Evolutionary conservation across 2,329 filamentous ascomycete genomes (phyloP), one percentile per base, ranked within the genome.

Genomic region (Allantophomopsis cytisporea): DNA sequence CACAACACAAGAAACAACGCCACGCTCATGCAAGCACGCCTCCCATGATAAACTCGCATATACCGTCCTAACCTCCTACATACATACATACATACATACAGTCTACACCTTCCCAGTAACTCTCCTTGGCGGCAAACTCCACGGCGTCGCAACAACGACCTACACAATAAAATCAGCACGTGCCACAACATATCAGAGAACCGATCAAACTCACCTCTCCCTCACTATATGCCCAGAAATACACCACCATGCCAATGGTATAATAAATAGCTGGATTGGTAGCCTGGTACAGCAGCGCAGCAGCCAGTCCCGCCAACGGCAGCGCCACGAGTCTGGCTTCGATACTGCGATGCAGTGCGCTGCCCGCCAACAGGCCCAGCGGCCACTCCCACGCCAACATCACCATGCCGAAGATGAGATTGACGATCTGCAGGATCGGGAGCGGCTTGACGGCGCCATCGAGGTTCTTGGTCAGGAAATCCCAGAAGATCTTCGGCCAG

Each of bases 401-500:
- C 46, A 81, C 57, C 42, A 96, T 50, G 13, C 85, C 88, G 54
- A 94, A 70, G 35, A 95, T 16, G 17, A 98, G 66, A 55, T 98
- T 98, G 64, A 96, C 71, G 54, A 82, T 83, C 59, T 98, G 91
- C 13, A 98, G 69, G 38, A 87, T 68, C 1, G 91, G 91, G n/a
- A 91, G 60, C 1, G 89, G 89, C 54, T 83, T 87, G 45, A 96
- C 85, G 37, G 82, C 83, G 40, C 67, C 71, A 56, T 98, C 85
- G 51, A 98, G 77, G 52, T 85, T 87, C 55, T 85, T 87, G 44
- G 89, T 95, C 48, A 91, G 64, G 60, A 94, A 94, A 62, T 98
- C 91, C 82, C 84, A 98, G 65, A 98, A 94, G 56, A 98, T 81
- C 61, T 98, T 98, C 49, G 91, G 91, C 87, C 88, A 98, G 73